Percentiles rank a stretch among this genome's conserved stretches.
Evolutionary conservation across 2,329 filamentous ascomycete species (phyloP).

Genomic region (Hymenoscyphus repandus): DNA sequence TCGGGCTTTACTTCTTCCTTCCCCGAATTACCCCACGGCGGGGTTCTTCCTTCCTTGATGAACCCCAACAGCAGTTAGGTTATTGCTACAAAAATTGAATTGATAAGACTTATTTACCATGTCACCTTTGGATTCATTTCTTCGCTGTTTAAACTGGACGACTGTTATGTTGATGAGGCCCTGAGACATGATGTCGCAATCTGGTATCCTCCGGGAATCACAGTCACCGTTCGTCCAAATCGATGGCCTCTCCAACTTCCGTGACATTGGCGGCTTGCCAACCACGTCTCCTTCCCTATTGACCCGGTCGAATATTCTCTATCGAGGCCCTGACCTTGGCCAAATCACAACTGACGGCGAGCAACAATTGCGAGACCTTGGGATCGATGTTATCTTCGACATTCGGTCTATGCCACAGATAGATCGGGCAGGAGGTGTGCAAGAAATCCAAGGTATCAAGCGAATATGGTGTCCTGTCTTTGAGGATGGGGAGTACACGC

Average conservation of each 20-base stretch:
- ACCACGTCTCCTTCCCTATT: conserved; percentile 30
- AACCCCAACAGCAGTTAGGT: neutral
- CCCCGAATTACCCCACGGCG: neutral
- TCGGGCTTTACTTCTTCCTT: neutral
- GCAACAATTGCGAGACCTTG: conserved; percentile 44
- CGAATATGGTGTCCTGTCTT: conserved; percentile 62
- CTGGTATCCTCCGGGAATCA: neutral
- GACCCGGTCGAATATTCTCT: conserved; percentile 49
- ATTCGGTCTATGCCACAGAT: conserved; percentile 60
- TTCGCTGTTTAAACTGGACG: neutral
- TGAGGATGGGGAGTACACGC: conserved; percentile 51
- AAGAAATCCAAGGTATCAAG: conserved; percentile 43
- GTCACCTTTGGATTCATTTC: neutral
- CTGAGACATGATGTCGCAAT: neutral
- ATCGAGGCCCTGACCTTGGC: conserved; percentile 64
- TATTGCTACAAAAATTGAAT: neutral
- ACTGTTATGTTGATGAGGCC: neutral
- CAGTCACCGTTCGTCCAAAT: conserved; percentile 43
- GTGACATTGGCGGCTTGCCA: conserved; percentile 57
- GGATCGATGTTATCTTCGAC: conserved; percentile 61
- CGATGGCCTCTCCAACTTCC: conserved; percentile 58
- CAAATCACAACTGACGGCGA: conserved; percentile 48
- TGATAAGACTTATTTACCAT: neutral
- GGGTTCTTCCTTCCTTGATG: neutral
- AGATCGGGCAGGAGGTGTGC: conserved; percentile 36